These are phyloP conservation scores for Phoma sp. DNA, from an alignment of 2,329 filamentous ascomycete genomes.

Conservation along the genomic window DNA sequence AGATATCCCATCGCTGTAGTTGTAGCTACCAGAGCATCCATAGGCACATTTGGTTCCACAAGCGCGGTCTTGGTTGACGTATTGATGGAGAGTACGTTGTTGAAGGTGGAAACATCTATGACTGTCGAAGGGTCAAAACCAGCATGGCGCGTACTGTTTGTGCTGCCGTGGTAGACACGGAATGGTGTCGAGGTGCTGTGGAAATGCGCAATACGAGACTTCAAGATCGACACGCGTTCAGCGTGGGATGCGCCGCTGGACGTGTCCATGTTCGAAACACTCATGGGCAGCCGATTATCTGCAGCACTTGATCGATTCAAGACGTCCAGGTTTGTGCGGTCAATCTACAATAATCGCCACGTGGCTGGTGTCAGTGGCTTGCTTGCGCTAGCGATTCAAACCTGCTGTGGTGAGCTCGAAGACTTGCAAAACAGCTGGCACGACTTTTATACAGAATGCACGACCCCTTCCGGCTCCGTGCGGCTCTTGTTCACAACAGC, in stretches of 20 bases:
- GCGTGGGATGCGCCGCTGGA: slow-evolving; percentile 17
- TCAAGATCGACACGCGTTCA: slow-evolving; percentile 29
- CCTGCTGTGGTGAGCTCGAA: background rate
- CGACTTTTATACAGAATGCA: too few relatives aligned
- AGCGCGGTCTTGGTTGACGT: slow-evolving; percentile 58
- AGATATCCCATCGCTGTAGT: slow-evolving; percentile 62
- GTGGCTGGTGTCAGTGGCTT: slow-evolving; percentile 5
- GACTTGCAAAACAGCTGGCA: background rate
- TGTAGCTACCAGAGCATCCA: slow-evolving; percentile 67
- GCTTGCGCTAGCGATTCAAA: background rate
- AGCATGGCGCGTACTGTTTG: slow-evolving; percentile 71
- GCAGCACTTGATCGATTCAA: too few relatives aligned
- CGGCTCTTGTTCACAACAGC: background rate
- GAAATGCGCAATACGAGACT: slow-evolving; percentile 31
- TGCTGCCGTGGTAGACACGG: slow-evolving; percentile 72
- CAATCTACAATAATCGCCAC: background rate
- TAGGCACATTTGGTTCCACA: slow-evolving; percentile 72
- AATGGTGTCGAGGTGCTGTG: slow-evolving; percentile 36
- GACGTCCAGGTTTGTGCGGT: too few relatives aligned
- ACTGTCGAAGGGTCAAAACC: slow-evolving; percentile 46
- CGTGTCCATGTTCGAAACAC: background rate
- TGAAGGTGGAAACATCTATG: slow-evolving; percentile 70
- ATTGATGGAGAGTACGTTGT: slow-evolving; percentile 67
- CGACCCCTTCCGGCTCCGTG: background rate
- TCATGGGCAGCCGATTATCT: background rate